A percentile compares a stretch with the other conserved stretches of the same genome.
Evolutionary conservation across 83 land plant species (phyloP).

Genomic region (Picea abies): DNA sequence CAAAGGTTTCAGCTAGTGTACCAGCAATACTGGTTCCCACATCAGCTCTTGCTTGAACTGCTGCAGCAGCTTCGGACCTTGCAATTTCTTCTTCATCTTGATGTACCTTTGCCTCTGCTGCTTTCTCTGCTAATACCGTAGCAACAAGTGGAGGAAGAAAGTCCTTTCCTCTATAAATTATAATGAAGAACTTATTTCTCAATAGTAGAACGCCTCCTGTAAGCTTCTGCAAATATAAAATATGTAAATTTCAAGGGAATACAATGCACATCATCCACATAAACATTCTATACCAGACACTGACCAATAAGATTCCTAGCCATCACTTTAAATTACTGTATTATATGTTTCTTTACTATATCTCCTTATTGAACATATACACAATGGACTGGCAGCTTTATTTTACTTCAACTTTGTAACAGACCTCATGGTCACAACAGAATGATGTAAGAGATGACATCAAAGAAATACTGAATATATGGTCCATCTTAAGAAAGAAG

Average conservation of each 20-base stretch:
- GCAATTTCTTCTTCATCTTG: slow-evolving; percentile 87
- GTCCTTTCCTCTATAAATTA: slow-evolving; percentile 93
- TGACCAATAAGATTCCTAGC: neutral
- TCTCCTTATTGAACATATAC: neutral
- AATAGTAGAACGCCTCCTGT: slow-evolving; percentile 92
- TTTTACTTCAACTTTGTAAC: no score
- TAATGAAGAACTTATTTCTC: slow-evolving; percentile 84
- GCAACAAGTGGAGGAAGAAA: slow-evolving; percentile 86
- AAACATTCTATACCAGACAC: neutral
- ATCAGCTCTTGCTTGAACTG: slow-evolving; percentile 17
- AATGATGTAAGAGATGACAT: no score
- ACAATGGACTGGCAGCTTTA: neutral
- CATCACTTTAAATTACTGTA: neutral
- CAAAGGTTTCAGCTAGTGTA: slow-evolving; percentile 77
- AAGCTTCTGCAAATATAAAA: slow-evolving; percentile 54
- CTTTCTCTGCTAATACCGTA: slow-evolving; percentile 71
- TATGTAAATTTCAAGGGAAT: neutral
- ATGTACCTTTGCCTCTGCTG: slow-evolving; percentile 63
- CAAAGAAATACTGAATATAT: no score
- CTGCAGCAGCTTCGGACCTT: slow-evolving; percentile 32
- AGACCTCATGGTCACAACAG: no score
- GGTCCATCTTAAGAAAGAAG: no score
- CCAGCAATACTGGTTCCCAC: slow-evolving; percentile 53
- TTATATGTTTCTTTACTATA: neutral
- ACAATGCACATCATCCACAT: neutral